A percentile compares a stretch with the other conserved stretches of the same genome.
Evolutionary conservation across 2,329 filamentous ascomycete species (phyloP).

Genomic region (Fusarium sp.): DNA sequence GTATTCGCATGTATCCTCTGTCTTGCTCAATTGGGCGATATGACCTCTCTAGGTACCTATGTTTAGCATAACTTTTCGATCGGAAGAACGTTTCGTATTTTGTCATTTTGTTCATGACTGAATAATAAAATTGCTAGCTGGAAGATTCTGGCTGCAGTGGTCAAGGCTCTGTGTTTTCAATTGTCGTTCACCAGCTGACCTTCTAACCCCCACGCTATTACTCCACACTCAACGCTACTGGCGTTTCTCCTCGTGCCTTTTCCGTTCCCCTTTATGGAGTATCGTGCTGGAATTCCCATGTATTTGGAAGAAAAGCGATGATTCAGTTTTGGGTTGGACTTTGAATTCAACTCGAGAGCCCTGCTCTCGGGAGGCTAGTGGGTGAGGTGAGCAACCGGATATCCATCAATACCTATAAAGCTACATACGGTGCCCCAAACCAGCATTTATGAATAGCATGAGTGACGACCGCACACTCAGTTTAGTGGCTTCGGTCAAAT

Average conservation of each 20-base stretch:
- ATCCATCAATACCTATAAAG: neutral
- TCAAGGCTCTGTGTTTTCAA: slow-evolving; percentile 14
- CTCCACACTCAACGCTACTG: slow-evolving; percentile 32
- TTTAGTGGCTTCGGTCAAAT: neutral
- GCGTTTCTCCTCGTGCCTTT: slow-evolving; percentile 15
- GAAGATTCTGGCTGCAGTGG: slow-evolving; percentile 18
- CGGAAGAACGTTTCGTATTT: neutral
- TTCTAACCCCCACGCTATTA: slow-evolving; percentile 29
- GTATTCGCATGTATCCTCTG: neutral
- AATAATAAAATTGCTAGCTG: neutral
- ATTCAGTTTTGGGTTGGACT: neutral
- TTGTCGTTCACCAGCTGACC: slow-evolving; percentile 30
- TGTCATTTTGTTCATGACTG: neutral
- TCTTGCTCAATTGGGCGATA: neutral
- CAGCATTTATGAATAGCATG: neutral
- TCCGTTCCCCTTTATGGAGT: slow-evolving; percentile 2
- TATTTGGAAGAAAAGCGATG: neutral
- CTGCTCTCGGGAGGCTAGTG: neutral
- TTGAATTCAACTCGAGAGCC: neutral
- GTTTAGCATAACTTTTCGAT: neutral
- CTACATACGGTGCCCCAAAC: neutral
- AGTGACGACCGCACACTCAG: neutral
- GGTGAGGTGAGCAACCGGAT: neutral
- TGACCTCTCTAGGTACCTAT: neutral
- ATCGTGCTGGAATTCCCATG: neutral